These are phyloP conservation scores for Beauveria sp. DNA, from an alignment of 2,329 filamentous ascomycete genomes.

Conservation along the genomic window DNA sequence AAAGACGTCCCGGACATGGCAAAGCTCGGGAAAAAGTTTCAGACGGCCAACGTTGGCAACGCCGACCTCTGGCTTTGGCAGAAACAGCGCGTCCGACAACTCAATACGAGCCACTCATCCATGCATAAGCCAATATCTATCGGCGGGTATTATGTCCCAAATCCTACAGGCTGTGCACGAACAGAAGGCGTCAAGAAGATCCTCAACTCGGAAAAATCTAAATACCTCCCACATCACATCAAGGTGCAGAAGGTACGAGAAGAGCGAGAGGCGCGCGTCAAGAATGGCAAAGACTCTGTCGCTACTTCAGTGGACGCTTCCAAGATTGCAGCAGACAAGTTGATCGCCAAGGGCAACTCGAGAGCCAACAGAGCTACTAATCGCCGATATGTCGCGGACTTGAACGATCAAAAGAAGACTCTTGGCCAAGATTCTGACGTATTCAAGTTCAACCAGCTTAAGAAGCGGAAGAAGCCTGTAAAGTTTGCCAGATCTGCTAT, in stretches of 20 bases:
- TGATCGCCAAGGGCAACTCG: constrained; percentile 79
- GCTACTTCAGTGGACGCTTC: constrained; percentile 61
- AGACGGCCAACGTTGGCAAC: constrained; percentile 36
- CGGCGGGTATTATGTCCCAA: constrained; percentile 73
- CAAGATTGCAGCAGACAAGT: constrained; percentile 70
- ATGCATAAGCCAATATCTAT: constrained; percentile 35
- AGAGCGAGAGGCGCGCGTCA: constrained; percentile 74
- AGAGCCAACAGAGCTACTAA: constrained; percentile 94
- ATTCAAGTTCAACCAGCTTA: constrained; percentile 95
- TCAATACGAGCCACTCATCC: constrained; percentile 35
- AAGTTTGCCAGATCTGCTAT: constrained; percentile 97
- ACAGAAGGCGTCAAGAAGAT: constrained; percentile 96
- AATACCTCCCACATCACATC: constrained; percentile 95
- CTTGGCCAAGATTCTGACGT: constrained; percentile 80
- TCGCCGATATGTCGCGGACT: constrained; percentile 84
- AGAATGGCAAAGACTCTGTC: constrained; percentile 57
- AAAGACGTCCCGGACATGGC: constrained; percentile 42
- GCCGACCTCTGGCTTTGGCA: constrained; percentile 51
- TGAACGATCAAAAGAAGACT: constrained; percentile 89
- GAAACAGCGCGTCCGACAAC: constrained; percentile 46
- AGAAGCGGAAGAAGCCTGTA: constrained; percentile 98
- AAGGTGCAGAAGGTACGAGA: constrained; percentile 88
- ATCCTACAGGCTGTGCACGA: constrained; percentile 74
- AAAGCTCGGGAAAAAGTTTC: constrained; percentile 42
- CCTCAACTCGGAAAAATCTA: constrained; percentile 92